A percentile compares a stretch with the other conserved stretches of the same genome.
These are phyloP conservation scores for Exophiala xenobiotica DNA, from an alignment of 2,329 filamentous ascomycete species.

Conservation along the genomic window DNA sequence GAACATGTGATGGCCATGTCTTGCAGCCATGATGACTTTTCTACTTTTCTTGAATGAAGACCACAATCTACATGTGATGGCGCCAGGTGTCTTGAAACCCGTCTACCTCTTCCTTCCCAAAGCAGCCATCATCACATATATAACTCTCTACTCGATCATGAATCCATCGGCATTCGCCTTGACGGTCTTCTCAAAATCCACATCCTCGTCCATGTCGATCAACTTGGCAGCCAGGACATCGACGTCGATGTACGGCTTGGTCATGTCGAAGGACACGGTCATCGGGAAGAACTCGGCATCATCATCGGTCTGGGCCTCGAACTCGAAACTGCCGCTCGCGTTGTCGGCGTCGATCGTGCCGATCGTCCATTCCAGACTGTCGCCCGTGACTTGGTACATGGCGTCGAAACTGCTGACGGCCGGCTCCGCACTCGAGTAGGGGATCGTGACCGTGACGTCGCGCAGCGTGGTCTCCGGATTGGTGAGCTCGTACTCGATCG, in stretches of 20 bases:
- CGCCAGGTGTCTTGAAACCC: too few species aligned
- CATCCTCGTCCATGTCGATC: slow-evolving; percentile 46
- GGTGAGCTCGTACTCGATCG: slow-evolving; percentile 91
- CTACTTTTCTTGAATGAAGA: too few species aligned
- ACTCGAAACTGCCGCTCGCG: slow-evolving; percentile 84
- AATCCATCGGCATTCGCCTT: slow-evolving; percentile 46
- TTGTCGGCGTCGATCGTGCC: slow-evolving; percentile 82
- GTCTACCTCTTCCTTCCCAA: too few species aligned
- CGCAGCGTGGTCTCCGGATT: slow-evolving; percentile 68
- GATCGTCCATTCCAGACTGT: slow-evolving; percentile 91
- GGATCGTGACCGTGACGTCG: slow-evolving; percentile 85
- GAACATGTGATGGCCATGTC: too few species aligned
- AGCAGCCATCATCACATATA: background rate
- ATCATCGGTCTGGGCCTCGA: slow-evolving; percentile 82
- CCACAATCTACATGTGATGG: too few species aligned
- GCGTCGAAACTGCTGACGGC: slow-evolving; percentile 91
- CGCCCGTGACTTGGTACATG: slow-evolving; percentile 87
- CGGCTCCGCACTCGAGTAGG: slow-evolving; percentile 81
- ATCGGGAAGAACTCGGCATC: slow-evolving; percentile 99
- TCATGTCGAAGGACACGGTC: slow-evolving; percentile 84
- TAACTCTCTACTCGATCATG: slow-evolving; percentile 42
- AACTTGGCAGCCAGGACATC: slow-evolving; percentile 63
- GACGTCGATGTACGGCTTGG: slow-evolving; percentile 82
- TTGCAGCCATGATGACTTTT: too few species aligned
- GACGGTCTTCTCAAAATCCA: slow-evolving; percentile 47